Conservation (phyloP, 345 rosid species). For the Adansonia digitata region DNA sequence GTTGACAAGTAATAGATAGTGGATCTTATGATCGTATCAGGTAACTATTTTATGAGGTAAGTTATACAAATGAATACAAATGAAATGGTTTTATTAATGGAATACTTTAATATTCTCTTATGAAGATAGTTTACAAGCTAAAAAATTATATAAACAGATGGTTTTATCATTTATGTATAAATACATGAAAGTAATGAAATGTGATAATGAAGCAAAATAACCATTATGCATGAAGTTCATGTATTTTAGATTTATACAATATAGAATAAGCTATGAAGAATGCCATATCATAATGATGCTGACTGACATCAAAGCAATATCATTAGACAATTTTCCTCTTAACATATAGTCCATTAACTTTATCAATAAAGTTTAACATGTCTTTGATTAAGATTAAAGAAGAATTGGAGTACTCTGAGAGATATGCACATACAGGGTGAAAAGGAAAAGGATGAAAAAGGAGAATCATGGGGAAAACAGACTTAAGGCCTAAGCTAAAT, state of each 20-base stretch:
- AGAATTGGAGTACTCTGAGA: conserved; percentile 10
- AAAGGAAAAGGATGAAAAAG: not conserved
- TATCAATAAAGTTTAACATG: not conserved
- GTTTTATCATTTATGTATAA: no score
- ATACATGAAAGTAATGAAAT: not conserved
- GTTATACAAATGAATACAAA: not conserved
- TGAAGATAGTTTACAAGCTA: not conserved
- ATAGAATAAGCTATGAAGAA: not conserved
- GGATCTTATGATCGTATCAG: not conserved
- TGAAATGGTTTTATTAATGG: not conserved
- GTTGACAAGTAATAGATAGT: not conserved
- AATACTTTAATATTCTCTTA: not conserved
- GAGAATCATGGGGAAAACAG: not conserved
- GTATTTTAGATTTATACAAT: not conserved
- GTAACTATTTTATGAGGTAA: not conserved
- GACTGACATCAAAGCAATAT: not conserved
- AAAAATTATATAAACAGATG: not conserved
- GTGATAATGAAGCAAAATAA: not conserved
- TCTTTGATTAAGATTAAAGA: no score
- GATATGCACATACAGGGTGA: not conserved
- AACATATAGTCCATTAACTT: not conserved
- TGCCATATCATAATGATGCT: not conserved
- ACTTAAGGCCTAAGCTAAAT: not conserved
- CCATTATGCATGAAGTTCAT: not conserved
- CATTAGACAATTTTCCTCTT: not conserved